A percentile compares a stretch with the other conserved stretches of the same genome.
These are phyloP conservation scores for Globisporangium solare DNA, from an alignment of 352 stramenopile species.

Conservation along the genomic window DNA sequence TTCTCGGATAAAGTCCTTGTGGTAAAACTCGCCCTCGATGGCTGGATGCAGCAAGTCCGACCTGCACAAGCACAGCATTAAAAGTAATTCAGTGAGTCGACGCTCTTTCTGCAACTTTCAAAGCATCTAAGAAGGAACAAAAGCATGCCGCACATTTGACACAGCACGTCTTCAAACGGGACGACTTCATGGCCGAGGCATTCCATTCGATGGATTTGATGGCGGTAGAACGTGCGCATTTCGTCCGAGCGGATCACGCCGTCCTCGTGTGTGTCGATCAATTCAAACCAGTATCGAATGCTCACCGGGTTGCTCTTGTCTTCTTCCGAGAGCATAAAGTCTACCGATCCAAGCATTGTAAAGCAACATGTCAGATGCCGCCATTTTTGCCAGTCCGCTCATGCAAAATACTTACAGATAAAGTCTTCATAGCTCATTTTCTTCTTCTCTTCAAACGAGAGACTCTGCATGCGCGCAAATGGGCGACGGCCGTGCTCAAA, in stretches of 20 bases:
- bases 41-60: constrained; percentile 75
- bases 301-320: constrained; percentile 97
- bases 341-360: constrained; percentile 20
- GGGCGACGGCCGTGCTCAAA: constrained; percentile 78
- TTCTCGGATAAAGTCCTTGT: constrained; percentile 72
- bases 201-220: constrained; percentile 96
- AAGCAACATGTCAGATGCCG: not conserved
- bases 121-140: constrained; percentile 14
- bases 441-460: constrained; percentile 80
- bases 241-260: constrained; percentile 96
- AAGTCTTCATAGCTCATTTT: constrained; percentile 91
- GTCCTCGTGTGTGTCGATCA: constrained; percentile 97
- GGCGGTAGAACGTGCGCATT: constrained; percentile 92
- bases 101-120: constrained; percentile 16
- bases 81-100: constrained; percentile 24
- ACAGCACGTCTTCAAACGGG: constrained; percentile 98
- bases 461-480: constrained; percentile 74
- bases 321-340: constrained; percentile 99
- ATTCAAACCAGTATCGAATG: constrained; percentile 98
- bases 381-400: not conserved
- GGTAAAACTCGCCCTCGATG: constrained; percentile 75
- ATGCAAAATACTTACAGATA: constrained; percentile 57
- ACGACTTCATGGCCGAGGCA: constrained; percentile 98
- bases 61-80: constrained; percentile 16
- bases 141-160: constrained; percentile 91